Evolutionary conservation across 2,329 filamentous ascomycete species (phyloP), one percentile per base, ranked within the genome.

Genomic region (Talaromyces sp.): DNA sequence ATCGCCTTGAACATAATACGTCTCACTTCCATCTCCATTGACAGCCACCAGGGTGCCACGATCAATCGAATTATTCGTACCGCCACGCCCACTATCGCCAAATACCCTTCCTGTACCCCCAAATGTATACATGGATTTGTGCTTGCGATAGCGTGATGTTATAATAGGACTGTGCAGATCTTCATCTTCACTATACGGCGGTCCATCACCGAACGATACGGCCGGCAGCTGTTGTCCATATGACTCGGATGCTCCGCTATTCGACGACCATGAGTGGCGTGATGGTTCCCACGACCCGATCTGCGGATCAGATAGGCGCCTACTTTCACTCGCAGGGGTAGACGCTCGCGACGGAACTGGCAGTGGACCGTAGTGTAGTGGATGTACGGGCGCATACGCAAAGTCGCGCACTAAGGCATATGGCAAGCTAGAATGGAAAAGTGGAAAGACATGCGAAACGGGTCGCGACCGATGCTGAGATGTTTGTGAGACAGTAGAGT

Each of bases 381-480:
- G 93, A 77, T 98, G 91, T 63, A 85, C 84, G 31, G 86, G 76
- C 37, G 92, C 88, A 76, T 98, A 99, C 70, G 95, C 95, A 80
- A 98, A 99, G 83, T 99, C 95, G 73, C 95, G 90, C 69, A 99
- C 93, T 52, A 92, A 84, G n/a, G 93, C 89, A 77, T 97, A 97
- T 7, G 91, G 79, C 19, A 97, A 86, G 74, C 89, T 96, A 66
- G 93, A 95, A 72, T 92, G 90, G 78, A 92, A 95, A 72, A 90
- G 83, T 17, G 92, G 90, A 73, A 95, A 94, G 68, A 91, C 85
- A 73, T 90, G 86, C n/a, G 92, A 96, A 64, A 85, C 85, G 22
- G 93, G 92, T 67, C 92, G 88, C 68, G 93, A 96, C 68, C 89
- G 86, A 58, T 79, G 81, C 57, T 81, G 77, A 33, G 80, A 82